Evolutionary conservation across 306 rosid genomes (phyloP).

Genomic region (Prunus campanulata): DNA sequence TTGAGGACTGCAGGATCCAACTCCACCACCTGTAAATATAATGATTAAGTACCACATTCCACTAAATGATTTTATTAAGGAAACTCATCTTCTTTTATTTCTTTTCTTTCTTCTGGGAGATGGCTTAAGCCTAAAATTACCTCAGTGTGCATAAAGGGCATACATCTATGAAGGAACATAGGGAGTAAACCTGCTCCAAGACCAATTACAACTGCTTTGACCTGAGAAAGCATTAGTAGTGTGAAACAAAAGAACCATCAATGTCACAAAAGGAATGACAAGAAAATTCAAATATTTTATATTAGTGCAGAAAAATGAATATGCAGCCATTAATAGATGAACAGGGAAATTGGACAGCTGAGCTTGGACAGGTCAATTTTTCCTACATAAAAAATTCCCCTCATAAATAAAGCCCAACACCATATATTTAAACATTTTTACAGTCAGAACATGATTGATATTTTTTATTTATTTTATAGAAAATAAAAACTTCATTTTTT

Average conservation of each 20-base stretch:
- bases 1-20: constrained; percentile 63
- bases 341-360: neutral
- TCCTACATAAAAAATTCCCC: neutral
- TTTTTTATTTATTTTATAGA: neutral
- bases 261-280: neutral
- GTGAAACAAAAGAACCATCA: constrained; percentile 5
- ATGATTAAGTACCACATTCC: neutral
- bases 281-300: neutral
- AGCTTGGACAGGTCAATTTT: neutral
- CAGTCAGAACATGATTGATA: neutral
- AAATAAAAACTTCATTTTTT: neutral
- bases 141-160: constrained; percentile 74
- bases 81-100: neutral
- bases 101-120: neutral
- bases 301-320: neutral
- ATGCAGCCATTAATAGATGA: neutral
- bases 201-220: constrained; percentile 72
- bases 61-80: neutral
- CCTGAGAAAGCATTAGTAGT: constrained; percentile 52
- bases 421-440: neutral
- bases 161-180: constrained; percentile 83
- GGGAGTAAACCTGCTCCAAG: constrained; percentile 99
- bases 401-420: constrained; percentile 2
- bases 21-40: constrained; percentile 73
- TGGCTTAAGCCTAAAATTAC: constrained; percentile 31